Conservation (phyloP, 2,329 filamentous ascomycete genomes). For the Fusarium sp. region DNA sequence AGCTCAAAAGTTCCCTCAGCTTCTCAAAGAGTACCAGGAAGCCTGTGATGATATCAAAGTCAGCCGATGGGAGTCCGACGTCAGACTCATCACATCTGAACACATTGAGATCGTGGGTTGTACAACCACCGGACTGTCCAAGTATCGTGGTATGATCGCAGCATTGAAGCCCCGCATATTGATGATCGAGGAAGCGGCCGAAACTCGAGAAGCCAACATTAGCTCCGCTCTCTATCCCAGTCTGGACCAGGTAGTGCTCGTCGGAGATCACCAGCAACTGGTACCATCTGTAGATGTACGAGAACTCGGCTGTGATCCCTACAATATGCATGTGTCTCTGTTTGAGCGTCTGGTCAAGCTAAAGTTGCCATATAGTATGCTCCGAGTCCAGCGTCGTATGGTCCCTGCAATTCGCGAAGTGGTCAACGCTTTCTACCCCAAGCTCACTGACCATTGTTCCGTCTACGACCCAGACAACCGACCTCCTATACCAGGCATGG, state of each 20-base stretch:
- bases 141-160: constrained; percentile 77
- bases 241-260: constrained; percentile 63
- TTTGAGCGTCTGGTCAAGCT: constrained; percentile 82
- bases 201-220: constrained; percentile 73
- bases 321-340: constrained; percentile 76
- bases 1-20: constrained; percentile 55
- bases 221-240: constrained; percentile 60
- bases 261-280: constrained; percentile 85
- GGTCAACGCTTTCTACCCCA: constrained; percentile 58
- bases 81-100: constrained; percentile 50
- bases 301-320: constrained; percentile 68
- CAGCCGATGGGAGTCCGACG: constrained; percentile 67
- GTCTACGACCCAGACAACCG: constrained; percentile 48
- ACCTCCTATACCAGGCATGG: constrained; percentile 58
- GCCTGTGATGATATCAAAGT: constrained; percentile 63
- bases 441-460: constrained; percentile 55
- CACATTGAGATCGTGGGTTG: constrained; percentile 65
- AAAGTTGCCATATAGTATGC: constrained; percentile 67
- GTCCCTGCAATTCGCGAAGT: constrained; percentile 55
- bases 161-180: constrained; percentile 73
- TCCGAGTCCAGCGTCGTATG: constrained; percentile 74
- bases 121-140: constrained; percentile 83
- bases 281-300: constrained; percentile 72
- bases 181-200: constrained; percentile 82
- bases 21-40: constrained; percentile 60